Evolutionary conservation across 1,284 basidiomycete genomes (phyloP), one percentile per base, ranked within the genome.

Genomic region (Naganishia sp.): DNA sequence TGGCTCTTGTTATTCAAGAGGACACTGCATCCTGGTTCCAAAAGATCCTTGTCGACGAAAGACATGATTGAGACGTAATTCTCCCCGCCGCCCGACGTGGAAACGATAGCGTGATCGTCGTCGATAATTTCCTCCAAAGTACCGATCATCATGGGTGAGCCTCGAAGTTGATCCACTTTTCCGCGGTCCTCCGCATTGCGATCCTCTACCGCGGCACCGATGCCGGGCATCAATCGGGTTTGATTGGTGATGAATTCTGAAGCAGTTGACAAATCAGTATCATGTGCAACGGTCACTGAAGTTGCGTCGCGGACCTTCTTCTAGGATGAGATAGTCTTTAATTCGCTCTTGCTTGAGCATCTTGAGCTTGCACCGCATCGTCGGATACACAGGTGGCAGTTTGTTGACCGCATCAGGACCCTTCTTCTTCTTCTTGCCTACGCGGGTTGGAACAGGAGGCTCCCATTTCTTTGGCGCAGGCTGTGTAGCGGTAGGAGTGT

Each of bases 71-170:
- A 90, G 71, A 99, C 96, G 78, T 99, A 99, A 81, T 90, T 94
- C 79, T 99, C 96, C 39, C 95, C 94, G 1, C 96, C 95, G 46
- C 91, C 92, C 21, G 92, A 87, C 11, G 91, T 92, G 78, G 92
- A 94, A 75, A 99, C 90, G 78, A 99, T 98, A 23, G 96, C 95
- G 78, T 99, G 96, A 84, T 99, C 96, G 82, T 99, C 96, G 83
- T 99, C 96, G 76, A 99, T 96, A 74, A 99, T 98, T 81, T 99
- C 96, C 81, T 99, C 96, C 73, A 99, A 84, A 0, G 94, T 92
- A 44, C 96, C 96, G 63, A 99, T 93, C 15, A 89, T 90, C 92
- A 99, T 97, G 6, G 96, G 96, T 60, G 87, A 90, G 23, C 96
- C 96, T 56, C 96, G 87, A 59, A 99, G 81, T 78, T 96, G 93